Evolutionary conservation across 192 early-diverging fungal genomes (phyloP), one percentile per base, ranked within the genome.

Genomic region (Rhizophagus prolifer): DNA sequence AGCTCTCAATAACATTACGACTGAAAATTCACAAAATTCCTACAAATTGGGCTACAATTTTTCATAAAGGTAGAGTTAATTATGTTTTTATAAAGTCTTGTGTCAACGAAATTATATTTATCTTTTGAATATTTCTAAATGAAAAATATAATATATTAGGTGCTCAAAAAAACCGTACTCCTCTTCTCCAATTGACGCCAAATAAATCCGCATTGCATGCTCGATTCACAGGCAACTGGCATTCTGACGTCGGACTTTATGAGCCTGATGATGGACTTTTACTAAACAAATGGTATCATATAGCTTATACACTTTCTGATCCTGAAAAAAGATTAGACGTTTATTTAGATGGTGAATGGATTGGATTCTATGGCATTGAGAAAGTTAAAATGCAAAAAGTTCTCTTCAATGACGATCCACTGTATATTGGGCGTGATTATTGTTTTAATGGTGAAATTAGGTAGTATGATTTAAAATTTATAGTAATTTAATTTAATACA

Each of bases 261-360:
- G 28, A 0, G 25, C 19, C 59, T 10, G 30, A 21, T 23, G 54
- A 34, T 7, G 71, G 58, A 30, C 71, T 73, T 73, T 25, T n/a
- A 5, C 61, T 73, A 73, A 12, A 60, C 5, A 73, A 34, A 73
- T 73, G 71, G 71, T 73, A 73, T 19, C 71, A 73, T 60, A 23
- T 73, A 73, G 30, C 71, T 10, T 58, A 60, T 73, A 73, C 71
- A 60, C 31, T 73, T 34, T 73, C 71, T 73, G 54, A 73, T 21
- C 10, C 58, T n/a, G 58, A 73, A 59, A 73, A 73, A 60, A 60
- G 58, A 38, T 73, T 73, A 38, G 71, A 73, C 7, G 0, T 73
- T 5, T 73, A 60, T 16, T 0, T 73, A 13, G 71, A 73, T 19
- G 58, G 71, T 73, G 58, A 60, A 59, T 60, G 58, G 31, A 5